Evolutionary conservation across 2,329 filamentous ascomycete genomes (phyloP).

Genomic region (Diaporthe vaccinii): DNA sequence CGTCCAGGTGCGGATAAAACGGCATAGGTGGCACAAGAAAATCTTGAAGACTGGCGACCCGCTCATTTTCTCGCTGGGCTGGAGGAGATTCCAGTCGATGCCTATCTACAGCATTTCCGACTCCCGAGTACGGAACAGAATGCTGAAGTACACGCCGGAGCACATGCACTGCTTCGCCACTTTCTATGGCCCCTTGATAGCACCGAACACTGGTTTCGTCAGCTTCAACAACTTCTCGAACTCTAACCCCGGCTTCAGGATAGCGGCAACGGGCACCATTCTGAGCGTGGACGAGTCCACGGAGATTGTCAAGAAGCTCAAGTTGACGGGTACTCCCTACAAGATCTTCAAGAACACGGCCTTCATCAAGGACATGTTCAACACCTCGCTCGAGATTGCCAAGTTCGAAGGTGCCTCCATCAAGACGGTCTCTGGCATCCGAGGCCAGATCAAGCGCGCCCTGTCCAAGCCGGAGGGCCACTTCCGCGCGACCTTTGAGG

Average conservation of each 20-base stretch:
- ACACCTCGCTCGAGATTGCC: constrained; percentile 89
- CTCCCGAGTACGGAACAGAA: constrained; percentile 91
- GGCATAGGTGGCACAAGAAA: constrained; percentile 99
- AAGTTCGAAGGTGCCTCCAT: constrained; percentile 98
- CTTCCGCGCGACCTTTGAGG: constrained; percentile 97
- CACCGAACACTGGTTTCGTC: constrained; percentile 95
- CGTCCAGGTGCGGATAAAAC: constrained; percentile 95
- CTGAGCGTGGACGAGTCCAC: constrained; percentile 94
- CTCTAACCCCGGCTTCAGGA: constrained; percentile 89
- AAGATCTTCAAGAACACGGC: constrained; percentile 99
- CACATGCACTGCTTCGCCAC: constrained; percentile 99
- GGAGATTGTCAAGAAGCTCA: constrained; percentile 99
- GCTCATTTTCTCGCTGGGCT: constrained; percentile 95
- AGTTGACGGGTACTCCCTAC: constrained; percentile 92
- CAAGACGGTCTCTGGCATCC: constrained; percentile 94
- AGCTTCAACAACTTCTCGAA: constrained; percentile 91
- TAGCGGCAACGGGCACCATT: constrained; percentile 94
- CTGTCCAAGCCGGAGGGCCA: constrained; percentile 93
- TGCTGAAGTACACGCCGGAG: constrained; percentile 99
- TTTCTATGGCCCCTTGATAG: constrained; percentile 94
- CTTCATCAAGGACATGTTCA: constrained; percentile 99
- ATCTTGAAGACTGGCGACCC: constrained; percentile 99
- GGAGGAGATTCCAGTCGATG: constrained; percentile 93
- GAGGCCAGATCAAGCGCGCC: constrained; percentile 97
- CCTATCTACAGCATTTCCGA: constrained; percentile 97